Evolutionary conservation across 768 basidiomycete species (phyloP).

Genomic region (Kwoniella newhampshirensis): DNA sequence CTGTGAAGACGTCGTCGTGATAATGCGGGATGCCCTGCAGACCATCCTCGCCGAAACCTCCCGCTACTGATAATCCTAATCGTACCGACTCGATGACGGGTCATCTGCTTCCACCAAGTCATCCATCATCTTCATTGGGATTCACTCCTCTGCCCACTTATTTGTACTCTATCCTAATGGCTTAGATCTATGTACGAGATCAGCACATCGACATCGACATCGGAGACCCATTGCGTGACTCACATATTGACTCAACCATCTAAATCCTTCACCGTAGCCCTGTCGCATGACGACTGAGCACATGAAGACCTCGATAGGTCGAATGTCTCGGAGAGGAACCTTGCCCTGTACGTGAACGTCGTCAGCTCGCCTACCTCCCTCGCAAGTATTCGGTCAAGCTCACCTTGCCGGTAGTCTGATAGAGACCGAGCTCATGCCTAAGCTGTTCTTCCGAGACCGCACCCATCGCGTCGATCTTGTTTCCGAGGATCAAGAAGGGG

Average conservation of each 20-base stretch:
- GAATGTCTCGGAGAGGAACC: slow-evolving; percentile 91
- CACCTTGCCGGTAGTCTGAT: slow-evolving; percentile 99
- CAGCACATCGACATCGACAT: too few species aligned
- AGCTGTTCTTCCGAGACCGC: slow-evolving; percentile 98
- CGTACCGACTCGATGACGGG: too few species aligned
- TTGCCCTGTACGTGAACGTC: slow-evolving; percentile 67
- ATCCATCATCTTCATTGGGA: too few species aligned
- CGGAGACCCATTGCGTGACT: slow-evolving; percentile 52
- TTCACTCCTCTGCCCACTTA: too few species aligned
- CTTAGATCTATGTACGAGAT: too few species aligned
- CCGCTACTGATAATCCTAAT: too few species aligned
- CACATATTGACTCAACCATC: slow-evolving; percentile 97
- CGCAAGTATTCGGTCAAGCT: slow-evolving; percentile 5
- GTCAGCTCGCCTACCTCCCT: slow-evolving; percentile 10
- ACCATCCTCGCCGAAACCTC: too few species aligned
- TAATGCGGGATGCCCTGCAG: too few species aligned
- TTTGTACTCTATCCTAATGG: too few species aligned
- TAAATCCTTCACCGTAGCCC: slow-evolving; percentile 98
- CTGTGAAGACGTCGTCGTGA: too few species aligned
- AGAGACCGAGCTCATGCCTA: slow-evolving; percentile 88
- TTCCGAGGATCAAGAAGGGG: slow-evolving; percentile 96
- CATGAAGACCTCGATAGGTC: slow-evolving; percentile 99
- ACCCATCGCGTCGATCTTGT: slow-evolving; percentile 98
- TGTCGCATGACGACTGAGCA: slow-evolving; percentile 99
- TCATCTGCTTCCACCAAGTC: too few species aligned